These are phyloP conservation scores for Hypseocharis bilobata DNA, from an alignment of 441 rosid species.

Conservation along the genomic window DNA sequence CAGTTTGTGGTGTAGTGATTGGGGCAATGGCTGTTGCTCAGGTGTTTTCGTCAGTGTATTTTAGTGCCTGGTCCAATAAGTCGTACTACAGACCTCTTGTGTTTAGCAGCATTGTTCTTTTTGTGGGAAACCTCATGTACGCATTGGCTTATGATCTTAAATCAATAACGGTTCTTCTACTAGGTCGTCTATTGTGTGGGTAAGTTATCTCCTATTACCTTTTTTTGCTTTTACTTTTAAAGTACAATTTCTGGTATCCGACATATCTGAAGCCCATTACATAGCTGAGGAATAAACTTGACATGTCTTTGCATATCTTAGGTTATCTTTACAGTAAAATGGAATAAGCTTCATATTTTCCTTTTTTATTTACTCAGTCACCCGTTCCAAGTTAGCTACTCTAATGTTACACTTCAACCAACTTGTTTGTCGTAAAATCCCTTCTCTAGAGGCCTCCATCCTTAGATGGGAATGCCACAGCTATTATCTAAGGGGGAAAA, in stretches of 20 bases:
- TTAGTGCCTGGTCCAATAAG: conserved; percentile 93
- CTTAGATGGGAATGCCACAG: background rate
- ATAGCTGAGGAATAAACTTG: too few relatives aligned
- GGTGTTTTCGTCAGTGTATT: conserved; percentile 88
- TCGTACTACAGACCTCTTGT: conserved; percentile 90
- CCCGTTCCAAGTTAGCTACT: too few relatives aligned
- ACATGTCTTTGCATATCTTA: too few relatives aligned
- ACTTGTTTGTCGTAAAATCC: background rate
- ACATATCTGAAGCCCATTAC: too few relatives aligned
- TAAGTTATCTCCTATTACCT: conserved; percentile 32
- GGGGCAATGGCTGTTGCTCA: conserved; percentile 99
- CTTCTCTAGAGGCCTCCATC: background rate
- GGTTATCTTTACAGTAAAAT: too few relatives aligned
- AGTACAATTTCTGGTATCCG: background rate
- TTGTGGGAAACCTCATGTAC: conserved; percentile 70
- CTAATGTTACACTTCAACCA: background rate
- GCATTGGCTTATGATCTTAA: conserved; percentile 84
- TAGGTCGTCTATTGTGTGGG: conserved; percentile 96
- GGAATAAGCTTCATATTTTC: too few relatives aligned
- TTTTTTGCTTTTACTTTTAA: background rate
- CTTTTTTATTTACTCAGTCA: too few relatives aligned
- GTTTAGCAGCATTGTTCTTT: conserved; percentile 75
- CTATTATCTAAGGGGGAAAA: too few relatives aligned
- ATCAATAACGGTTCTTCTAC: conserved; percentile 59
- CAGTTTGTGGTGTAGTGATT: conserved; percentile 93